A percentile compares a stretch with the other conserved stretches of the same genome.
Evolutionary conservation across 108 stramenopile genomes (phyloP).

Genomic region (Epipyxis sp.): DNA sequence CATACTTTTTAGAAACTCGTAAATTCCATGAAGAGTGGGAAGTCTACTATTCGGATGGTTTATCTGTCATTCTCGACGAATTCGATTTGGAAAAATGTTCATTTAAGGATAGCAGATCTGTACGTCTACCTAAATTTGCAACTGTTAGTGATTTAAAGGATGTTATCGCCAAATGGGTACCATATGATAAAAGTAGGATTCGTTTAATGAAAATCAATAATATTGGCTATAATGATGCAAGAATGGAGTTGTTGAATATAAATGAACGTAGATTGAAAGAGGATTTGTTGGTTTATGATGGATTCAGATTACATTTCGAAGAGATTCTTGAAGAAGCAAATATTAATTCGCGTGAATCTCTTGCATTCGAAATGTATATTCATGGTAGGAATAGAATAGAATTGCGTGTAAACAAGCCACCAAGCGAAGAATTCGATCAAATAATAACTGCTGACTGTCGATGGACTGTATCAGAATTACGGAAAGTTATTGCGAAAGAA

Average conservation of each 20-base stretch:
- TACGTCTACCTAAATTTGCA: neutral
- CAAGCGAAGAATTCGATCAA: neutral
- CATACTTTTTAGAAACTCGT: slow-evolving; percentile 3
- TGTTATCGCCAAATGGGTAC: neutral
- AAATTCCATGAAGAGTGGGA: slow-evolving; percentile 9
- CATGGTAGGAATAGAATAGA: neutral
- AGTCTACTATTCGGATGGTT: slow-evolving; percentile 25
- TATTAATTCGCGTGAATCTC: neutral
- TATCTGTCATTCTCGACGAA: neutral
- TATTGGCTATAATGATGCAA: neutral
- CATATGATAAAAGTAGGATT: neutral
- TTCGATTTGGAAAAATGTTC: neutral
- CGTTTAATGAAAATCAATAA: neutral
- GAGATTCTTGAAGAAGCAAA: neutral
- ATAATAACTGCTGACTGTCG: neutral
- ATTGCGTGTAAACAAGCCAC: neutral
- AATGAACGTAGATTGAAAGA: neutral
- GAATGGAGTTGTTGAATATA: neutral
- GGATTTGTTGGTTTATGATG: slow-evolving; percentile 11
- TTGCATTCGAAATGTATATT: neutral
- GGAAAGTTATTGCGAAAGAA: neutral
- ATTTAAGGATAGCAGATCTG: neutral
- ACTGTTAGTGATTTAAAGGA: neutral
- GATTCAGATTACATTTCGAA: neutral
- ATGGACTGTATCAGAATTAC: slow-evolving; percentile 6